phyloP scores from a whole-genome alignment of 257 asterid species.

The Capsicum baccatum region DNA sequence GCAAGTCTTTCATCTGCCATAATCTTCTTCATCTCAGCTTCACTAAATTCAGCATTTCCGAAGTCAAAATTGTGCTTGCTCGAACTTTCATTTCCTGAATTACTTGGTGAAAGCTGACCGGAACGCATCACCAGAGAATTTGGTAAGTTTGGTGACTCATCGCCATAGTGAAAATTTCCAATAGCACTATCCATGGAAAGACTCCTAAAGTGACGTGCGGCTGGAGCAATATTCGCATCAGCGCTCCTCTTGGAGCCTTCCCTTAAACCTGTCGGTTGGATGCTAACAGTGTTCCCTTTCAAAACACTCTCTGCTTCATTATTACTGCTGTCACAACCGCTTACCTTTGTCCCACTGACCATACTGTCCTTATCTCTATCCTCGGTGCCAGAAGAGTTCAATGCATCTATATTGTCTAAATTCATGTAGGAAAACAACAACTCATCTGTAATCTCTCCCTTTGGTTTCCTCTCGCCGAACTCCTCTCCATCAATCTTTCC shows the following conservation, averaged over 20 bases:
- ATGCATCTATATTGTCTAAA: constrained; percentile 44
- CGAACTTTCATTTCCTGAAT: constrained; percentile 56
- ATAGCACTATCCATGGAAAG: constrained; percentile 87
- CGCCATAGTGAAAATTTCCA: constrained; percentile 59
- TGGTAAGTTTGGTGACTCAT: constrained; percentile 54
- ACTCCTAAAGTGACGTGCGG: constrained; percentile 71
- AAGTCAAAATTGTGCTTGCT: constrained; percentile 56
- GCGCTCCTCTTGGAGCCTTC: constrained; percentile 68
- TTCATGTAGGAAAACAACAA: constrained; percentile 61
- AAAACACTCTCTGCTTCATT: constrained; percentile 43
- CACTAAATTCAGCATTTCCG: constrained; percentile 76
- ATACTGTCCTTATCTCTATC: constrained; percentile 45
- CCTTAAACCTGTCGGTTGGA: constrained; percentile 35
- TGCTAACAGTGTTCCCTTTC: constrained; percentile 27
- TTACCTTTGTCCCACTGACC: constrained; percentile 32
- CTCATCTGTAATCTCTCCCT: constrained; percentile 70
- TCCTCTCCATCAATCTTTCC: constrained; percentile 42
- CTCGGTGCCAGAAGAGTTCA: constrained; percentile 37
- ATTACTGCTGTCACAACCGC: constrained; percentile 40
- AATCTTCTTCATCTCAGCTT: constrained; percentile 77
- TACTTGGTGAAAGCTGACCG: constrained; percentile 64
- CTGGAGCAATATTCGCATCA: constrained; percentile 59
- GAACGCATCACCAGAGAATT: constrained; percentile 39
- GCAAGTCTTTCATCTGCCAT: constrained; percentile 85
- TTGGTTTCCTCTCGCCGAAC: constrained; percentile 49